phyloP scores from a whole-genome alignment of 1,284 basidiomycete genomes.

The Cystobasidiaceae sp. region DNA sequence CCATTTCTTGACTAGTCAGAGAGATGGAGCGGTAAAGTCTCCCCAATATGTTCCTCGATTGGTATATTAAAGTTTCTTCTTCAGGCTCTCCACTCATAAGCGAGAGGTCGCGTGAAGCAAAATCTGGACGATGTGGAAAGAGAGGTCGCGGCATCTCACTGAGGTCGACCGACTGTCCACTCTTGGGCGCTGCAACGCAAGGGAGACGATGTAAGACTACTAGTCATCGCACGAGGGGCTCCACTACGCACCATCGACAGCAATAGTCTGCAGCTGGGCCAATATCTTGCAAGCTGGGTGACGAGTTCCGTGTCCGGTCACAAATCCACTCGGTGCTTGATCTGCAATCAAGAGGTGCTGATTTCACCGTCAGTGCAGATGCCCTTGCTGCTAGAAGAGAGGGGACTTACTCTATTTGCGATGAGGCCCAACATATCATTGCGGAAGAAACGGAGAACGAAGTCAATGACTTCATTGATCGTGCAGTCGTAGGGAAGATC shows the following conservation, averaged over 20 bases:
- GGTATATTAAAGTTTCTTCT: constrained; percentile 30
- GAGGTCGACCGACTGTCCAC: constrained; percentile 24
- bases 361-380: constrained; percentile 48
- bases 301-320: constrained; percentile 46
- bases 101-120: constrained; percentile 27
- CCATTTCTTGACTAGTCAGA: constrained; percentile 25
- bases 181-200: constrained; percentile 31
- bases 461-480: constrained; percentile 65
- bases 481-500: constrained; percentile 56
- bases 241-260: constrained; percentile 47
- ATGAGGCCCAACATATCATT: constrained; percentile 35
- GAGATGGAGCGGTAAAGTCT: constrained; percentile 35
- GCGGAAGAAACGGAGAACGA: constrained; percentile 52
- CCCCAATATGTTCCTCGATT: constrained; percentile 33
- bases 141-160: constrained; percentile 31
- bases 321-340: constrained; percentile 52
- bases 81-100: background rate
- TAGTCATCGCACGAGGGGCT: background rate
- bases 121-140: constrained; percentile 31
- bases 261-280: constrained; percentile 61
- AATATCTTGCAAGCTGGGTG: constrained; percentile 60
- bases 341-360: constrained; percentile 68
- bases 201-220: background rate
- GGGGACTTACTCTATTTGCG: constrained; percentile 23
- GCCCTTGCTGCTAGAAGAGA: background rate